Evolutionary conservation across 768 basidiomycete genomes (phyloP).

Genomic region (Termitomyces sp.): DNA sequence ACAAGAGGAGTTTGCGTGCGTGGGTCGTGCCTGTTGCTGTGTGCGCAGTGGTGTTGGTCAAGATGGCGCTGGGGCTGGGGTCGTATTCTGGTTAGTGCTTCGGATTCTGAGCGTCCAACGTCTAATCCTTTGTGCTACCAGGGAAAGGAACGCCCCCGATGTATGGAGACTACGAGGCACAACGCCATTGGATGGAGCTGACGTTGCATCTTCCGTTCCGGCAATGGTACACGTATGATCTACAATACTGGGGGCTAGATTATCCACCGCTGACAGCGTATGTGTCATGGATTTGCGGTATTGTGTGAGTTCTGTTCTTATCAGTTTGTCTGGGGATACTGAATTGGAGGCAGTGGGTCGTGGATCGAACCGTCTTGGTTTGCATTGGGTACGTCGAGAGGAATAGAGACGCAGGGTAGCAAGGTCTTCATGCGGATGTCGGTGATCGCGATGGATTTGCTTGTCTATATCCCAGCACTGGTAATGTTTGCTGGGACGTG

Average conservation of each 20-base stretch:
- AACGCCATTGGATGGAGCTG: constrained; percentile 94
- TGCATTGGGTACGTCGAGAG: constrained; percentile 62
- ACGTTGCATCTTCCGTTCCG: constrained; percentile 70
- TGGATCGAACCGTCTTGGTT: constrained; percentile 63
- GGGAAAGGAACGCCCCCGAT: constrained; percentile 73
- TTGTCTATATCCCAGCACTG: constrained; percentile 76
- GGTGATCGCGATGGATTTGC: constrained; percentile 62
- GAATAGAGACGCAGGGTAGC: constrained; percentile 61
- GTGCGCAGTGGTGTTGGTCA: constrained; percentile 52
- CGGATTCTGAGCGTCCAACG: not conserved
- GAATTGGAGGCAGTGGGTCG: constrained; percentile 23
- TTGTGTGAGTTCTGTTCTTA: constrained; percentile 47
- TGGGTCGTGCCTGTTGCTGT: constrained; percentile 59
- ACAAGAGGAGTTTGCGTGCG: constrained; percentile 53
- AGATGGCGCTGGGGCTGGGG: constrained; percentile 69
- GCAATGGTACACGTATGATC: constrained; percentile 87
- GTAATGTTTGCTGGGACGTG: constrained; percentile 62
- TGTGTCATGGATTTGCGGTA: constrained; percentile 78
- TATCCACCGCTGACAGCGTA: constrained; percentile 95
- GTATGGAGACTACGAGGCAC: constrained; percentile 92
- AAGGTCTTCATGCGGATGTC: constrained; percentile 80
- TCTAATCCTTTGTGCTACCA: constrained; percentile 21
- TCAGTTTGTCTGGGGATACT: not conserved
- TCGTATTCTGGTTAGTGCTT: constrained; percentile 70
- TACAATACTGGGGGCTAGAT: constrained; percentile 92